Evolutionary conservation across 108 stramenopile species (phyloP).

Genomic region (Cyclostephanos tholiformis): DNA sequence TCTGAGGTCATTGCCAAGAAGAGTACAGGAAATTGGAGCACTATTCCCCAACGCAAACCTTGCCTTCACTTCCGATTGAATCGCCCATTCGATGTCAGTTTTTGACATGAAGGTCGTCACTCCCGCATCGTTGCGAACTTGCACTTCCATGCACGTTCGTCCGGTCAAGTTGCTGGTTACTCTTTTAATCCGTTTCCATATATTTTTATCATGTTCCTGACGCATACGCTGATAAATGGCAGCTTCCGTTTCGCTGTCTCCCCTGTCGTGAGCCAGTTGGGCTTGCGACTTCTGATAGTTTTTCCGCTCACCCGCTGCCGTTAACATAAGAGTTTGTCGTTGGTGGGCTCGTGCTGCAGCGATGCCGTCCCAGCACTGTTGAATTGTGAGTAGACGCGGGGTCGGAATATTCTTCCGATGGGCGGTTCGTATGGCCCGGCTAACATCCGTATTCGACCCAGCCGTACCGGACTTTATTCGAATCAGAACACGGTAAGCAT

Average conservation of each 20-base stretch:
- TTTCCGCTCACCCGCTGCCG: not conserved
- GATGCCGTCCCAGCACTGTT: conserved; percentile 1
- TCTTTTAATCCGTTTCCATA: conserved; percentile 3
- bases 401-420: not conserved
- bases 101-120: not conserved
- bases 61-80: not conserved
- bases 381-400: not conserved
- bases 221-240: not conserved
- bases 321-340: not conserved
- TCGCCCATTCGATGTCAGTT: not conserved
- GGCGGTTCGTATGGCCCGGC: not conserved
- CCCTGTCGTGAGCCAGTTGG: not conserved
- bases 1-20: not conserved
- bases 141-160: not conserved
- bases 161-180: not conserved
- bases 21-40: not conserved
- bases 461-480: not conserved
- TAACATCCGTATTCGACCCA: not conserved
- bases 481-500: not conserved
- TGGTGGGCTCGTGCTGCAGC: not conserved
- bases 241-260: not conserved
- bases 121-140: too few relatives aligned
- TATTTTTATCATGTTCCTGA: not conserved
- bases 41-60: not conserved
- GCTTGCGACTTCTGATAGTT: not conserved